Evolutionary conservation across 805 yeast genomes (phyloP), one percentile per base, ranked within the genome.

Genomic region (Saturnispora galanensis): DNA sequence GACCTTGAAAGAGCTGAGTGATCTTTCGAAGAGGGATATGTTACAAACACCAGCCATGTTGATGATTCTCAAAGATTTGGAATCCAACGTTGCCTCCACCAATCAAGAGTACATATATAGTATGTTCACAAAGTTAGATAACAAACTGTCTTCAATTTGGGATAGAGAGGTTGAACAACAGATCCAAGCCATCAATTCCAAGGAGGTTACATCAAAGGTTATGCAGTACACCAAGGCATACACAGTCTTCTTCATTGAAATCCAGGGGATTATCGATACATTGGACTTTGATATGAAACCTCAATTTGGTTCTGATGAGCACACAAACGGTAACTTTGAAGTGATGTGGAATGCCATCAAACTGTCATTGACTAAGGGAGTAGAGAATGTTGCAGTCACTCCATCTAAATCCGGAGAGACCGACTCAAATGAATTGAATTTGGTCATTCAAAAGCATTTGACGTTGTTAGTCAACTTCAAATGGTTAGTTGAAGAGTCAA

Each of bases 81-180:
- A 61, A 5, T 53, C 52, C 18, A 56, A 53, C 10, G 56, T 68
- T 15, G 71, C 71, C 9, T 63, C 74, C 8, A 67, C 81, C 1
- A 74, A 76, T 56, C 88, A 81, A 55, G 95, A 84, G 50, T 85
- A 72, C 52, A 63, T 73, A 16, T 65, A 74, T 47, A 68, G 71
- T 34, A 66, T 71, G 42, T 65, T 81, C 49, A 68, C 66, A 30
- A 76, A 74, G 48, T 51, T 79, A 5, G 62, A 67, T n/a, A 77
- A 76, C 28, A 74, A 73, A 56, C 65, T 78, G 37, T 63, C 63
- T 35, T 62, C 60, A 31, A 65, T 67, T 13, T 86, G 95, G 95
- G 63, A 63, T 15, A 74, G 73, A 49, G 76, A 74, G 49, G 60
- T 81, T 18, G 74, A 72, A 13, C 63, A 62, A n/a, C 86, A 84